Evolutionary conservation across 1,284 basidiomycete genomes (phyloP).

Genomic region (Schizopora paradoxa): DNA sequence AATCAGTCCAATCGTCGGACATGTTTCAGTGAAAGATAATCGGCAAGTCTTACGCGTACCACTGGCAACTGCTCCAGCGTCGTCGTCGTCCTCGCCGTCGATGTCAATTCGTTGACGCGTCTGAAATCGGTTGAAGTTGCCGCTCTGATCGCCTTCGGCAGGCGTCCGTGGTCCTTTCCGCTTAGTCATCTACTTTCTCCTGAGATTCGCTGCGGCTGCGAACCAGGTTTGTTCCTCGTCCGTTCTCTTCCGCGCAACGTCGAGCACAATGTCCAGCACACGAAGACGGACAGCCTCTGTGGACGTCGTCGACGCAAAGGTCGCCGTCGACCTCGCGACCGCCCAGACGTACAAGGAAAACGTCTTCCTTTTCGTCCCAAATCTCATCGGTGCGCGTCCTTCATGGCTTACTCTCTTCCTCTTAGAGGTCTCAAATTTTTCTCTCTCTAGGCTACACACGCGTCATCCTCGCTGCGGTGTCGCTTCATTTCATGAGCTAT

Average conservation of each 20-base stretch:
- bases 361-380: constrained; percentile 94
- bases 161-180: background rate
- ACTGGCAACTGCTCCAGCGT: too few species aligned
- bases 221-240: background rate
- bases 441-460: constrained; percentile 96
- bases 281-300: constrained; percentile 33
- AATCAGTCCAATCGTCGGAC: too few species aligned
- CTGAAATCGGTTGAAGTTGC: too few species aligned
- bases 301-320: constrained; percentile 71
- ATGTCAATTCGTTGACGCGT: too few species aligned
- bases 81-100: too few species aligned
- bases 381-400: constrained; percentile 76
- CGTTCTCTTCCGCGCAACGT: background rate
- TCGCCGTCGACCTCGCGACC: constrained; percentile 79
- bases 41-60: too few species aligned
- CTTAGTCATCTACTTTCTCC: background rate
- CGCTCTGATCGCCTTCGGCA: background rate
- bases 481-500: constrained; percentile 91
- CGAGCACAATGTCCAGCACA: background rate
- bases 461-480: constrained; percentile 84
- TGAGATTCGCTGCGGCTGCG: background rate
- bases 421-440: too few species aligned
- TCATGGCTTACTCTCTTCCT: too few species aligned
- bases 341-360: constrained; percentile 84
- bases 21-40: too few species aligned